Evolutionary conservation across 257 asterid genomes (phyloP), one percentile per base, ranked within the genome.

Genomic region (Petunia secreta): DNA sequence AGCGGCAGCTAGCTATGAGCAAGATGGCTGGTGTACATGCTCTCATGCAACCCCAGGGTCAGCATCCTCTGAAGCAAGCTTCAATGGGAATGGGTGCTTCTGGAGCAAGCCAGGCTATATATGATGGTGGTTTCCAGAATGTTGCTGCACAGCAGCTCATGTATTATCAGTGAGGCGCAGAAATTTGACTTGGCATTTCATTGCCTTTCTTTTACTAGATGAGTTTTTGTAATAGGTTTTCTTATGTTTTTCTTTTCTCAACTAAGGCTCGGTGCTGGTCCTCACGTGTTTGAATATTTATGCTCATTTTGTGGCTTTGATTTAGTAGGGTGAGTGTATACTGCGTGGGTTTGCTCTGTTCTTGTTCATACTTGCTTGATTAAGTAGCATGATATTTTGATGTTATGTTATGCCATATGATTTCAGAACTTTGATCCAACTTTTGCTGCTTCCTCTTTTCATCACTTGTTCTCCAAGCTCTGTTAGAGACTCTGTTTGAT

Each of bases 101-200:
- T 78, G 89, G 90, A 76, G 85, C 87, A 59, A 95, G 99, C 94
- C 98, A 95, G 82, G 97, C 97, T 83, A 92, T 95, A 63, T 95
- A 95, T 15, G 99, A 95, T 39, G 93, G 97, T 8, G 97, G 99
- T 53, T 95, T 84, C 83, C 97, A 88, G 92, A 93, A 85, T 25
- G 87, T 90, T 55, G 92, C 92, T 46, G 92, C 96, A 57, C 99
- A 95, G 89, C 98, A 93, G 84, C 93, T 94, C 83, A 92, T 94
- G 98, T 94, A 91, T 85, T 93, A 93, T 81, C 94, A 92, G 91
- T 92, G 81, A 89, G 75, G 67, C 63, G 78, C 44, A 73, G 78
- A 73, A 73, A 50, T 50, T 50, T 73, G 46, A 25, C 46, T 52
- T 10, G 77, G 53, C 77, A 69, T 69, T 48, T 52, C 34, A 2